Base-by-base conservation (phyloP, 495 filamentous ascomycete species). In the Lophium mytilinum region DNA sequence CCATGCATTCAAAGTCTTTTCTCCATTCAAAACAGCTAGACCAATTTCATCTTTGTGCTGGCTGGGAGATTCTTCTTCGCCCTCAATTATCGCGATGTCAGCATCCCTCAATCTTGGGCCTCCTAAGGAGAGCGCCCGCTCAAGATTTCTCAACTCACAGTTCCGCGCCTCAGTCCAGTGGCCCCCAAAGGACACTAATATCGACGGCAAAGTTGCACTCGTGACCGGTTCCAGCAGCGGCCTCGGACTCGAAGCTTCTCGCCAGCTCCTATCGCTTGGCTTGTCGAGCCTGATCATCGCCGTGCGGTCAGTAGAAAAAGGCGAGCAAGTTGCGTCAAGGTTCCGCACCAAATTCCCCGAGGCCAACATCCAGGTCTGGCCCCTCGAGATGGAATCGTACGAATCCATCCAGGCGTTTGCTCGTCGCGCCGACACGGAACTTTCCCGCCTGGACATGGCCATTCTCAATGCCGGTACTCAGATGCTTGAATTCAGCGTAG, bases 331-430 rank as follows among this genome's bases (percentile, higher is more conserved):
- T 9, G 46, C 57, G 0, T 68, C 74, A 33, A 72, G 80, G 33
- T 76, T 80, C 54, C 63, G 63, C 40, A 60, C 56, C 37, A 76
- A 73, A 18, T 66, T 68, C 9, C 53, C 74, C 42, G 64, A 53
- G 3, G 75, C 68, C 1, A 71, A 71, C 9, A 57, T 80, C 11
- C 69, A 77, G 55, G 73, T 80, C 10, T 81, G 77, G 78, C 67
- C 72, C 41, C 71, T 83, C 0, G 80, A 83, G 47, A 76, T 83
- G 73, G 66, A 58, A 56, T 74, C 60, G 41, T 83, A 77, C 63
- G 66, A 71, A 34, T 79, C 74, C 50, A 75, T 83, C 39, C 68
- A 75, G 52, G 56, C 47, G 4, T 82, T 82, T 50, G 76, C 73
- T 8, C 53, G 61, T 37, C 70, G 71, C 4, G 71, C 69, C 42